Evolutionary conservation across 139 green algal genomes (phyloP).

Genomic region (Microglena sp.): DNA sequence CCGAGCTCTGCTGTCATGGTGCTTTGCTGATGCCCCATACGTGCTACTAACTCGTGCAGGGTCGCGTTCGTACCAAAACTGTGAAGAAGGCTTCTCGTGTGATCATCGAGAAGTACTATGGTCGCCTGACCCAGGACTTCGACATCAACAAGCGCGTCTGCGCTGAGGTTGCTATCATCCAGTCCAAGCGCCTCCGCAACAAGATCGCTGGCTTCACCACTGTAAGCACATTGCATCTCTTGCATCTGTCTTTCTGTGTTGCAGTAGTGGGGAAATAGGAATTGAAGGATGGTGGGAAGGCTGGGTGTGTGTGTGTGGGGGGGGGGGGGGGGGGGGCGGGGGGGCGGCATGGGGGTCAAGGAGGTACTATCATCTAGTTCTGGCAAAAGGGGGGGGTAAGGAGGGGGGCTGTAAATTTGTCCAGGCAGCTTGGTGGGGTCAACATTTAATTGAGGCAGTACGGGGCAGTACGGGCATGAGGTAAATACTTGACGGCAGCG

Average conservation of each 20-base stretch:
- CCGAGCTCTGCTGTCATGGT: no score
- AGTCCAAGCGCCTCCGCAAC: neutral
- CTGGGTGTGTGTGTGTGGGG: neutral
- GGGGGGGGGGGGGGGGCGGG: no score
- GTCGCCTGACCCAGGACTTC: neutral
- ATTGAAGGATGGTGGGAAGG: neutral
- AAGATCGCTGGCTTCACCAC: neutral
- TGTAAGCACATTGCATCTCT: neutral
- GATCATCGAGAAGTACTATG: slow-evolving; percentile 97
- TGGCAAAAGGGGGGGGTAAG: neutral
- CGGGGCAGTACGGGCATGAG: neutral
- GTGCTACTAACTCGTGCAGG: no score
- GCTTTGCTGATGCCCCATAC: no score
- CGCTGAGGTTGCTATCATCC: neutral
- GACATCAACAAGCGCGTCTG: neutral
- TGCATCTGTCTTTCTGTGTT: neutral
- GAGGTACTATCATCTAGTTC: neutral
- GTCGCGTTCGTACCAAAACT: slow-evolving; percentile 98
- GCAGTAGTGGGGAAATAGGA: neutral
- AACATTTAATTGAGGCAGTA: neutral
- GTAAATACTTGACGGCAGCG: neutral
- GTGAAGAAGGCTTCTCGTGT: slow-evolving; percentile 94
- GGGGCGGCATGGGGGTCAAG: neutral
- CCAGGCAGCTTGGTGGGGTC: neutral
- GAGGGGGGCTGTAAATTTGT: neutral